Evolutionary conservation across 208 protist species (phyloP).

Genomic region (Wallacemonas sp.): DNA sequence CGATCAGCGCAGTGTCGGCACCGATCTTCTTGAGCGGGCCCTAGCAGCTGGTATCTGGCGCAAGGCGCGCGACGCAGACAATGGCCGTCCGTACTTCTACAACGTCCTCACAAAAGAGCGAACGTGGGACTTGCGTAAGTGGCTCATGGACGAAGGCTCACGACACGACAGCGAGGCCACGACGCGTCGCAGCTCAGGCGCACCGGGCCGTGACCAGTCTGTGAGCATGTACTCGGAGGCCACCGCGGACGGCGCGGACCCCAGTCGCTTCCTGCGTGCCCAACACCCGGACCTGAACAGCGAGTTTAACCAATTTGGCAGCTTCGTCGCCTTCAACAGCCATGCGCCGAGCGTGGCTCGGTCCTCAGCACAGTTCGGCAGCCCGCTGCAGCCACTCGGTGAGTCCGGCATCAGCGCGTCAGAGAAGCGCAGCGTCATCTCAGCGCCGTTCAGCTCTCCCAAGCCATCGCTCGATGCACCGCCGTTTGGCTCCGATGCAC

Average conservation of each 20-base stretch:
- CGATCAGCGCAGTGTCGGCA: not conserved
- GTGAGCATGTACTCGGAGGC: constrained; percentile 8
- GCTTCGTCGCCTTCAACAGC: constrained; percentile 39
- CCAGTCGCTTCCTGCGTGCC: not conserved
- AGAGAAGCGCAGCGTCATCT: not conserved
- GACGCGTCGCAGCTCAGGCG: not conserved
- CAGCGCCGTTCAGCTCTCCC: not conserved
- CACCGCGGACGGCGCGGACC: not conserved
- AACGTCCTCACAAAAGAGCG: constrained; percentile 32
- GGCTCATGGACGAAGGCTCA: constrained; percentile 18
- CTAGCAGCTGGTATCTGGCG: constrained; percentile 40
- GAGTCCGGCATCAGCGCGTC: not conserved
- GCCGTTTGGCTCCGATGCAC: not conserved
- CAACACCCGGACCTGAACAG: not conserved
- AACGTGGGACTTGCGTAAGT: constrained; percentile 45
- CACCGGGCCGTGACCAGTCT: not conserved
- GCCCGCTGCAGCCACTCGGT: not conserved
- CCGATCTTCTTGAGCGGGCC: constrained; percentile 4
- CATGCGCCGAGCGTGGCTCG: not conserved
- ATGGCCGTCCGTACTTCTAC: constrained; percentile 44
- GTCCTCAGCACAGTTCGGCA: constrained; percentile 8
- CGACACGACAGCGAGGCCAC: not conserved
- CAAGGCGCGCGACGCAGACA: constrained; percentile 16
- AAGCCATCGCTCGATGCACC: not conserved
- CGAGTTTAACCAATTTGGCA: constrained; percentile 33